A percentile compares a stretch with the other conserved stretches of the same genome.
phyloP scores from a whole-genome alignment of 495 filamentous ascomycete genomes.

The Opeltia flavorubescens region DNA sequence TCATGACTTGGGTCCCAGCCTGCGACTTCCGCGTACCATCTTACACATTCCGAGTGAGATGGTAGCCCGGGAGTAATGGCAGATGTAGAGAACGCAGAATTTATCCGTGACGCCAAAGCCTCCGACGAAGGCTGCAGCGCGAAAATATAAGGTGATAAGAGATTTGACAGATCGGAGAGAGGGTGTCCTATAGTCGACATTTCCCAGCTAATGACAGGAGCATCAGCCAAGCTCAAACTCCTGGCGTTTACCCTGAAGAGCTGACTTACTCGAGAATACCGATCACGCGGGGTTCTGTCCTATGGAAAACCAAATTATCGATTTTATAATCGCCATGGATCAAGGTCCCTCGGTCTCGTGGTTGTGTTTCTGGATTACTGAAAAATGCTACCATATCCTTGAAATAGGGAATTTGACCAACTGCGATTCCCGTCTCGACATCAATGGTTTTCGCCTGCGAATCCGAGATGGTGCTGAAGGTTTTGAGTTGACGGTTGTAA shows the following conservation, averaged over 20 bases:
- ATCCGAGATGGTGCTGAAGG: conserved; percentile 60
- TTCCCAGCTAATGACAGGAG: conserved; percentile 50
- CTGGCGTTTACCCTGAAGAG: not conserved
- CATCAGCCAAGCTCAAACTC: not conserved
- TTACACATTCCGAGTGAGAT: conserved; percentile 47
- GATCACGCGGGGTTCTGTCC: conserved; percentile 75
- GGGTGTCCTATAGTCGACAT: conserved; percentile 95
- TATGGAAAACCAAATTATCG: conserved; percentile 90
- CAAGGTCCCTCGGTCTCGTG: conserved; percentile 60
- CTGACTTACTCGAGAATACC: conserved; percentile 71
- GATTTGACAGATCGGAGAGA: conserved; percentile 71
- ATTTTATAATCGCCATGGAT: conserved; percentile 98
- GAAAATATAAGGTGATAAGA: conserved; percentile 50
- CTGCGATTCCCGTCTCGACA: conserved; percentile 55
- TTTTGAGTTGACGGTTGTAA: conserved; percentile 75
- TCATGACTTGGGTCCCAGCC: conserved; percentile 51
- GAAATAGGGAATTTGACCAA: conserved; percentile 74
- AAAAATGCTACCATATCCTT: conserved; percentile 73
- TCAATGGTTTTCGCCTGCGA: conserved; percentile 65
- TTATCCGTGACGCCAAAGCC: conserved; percentile 7
- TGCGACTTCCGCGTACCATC: conserved; percentile 63
- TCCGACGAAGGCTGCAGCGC: conserved; percentile 8
- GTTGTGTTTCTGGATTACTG: conserved; percentile 47
- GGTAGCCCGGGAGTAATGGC: conserved; percentile 55
- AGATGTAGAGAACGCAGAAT: conserved; percentile 12